These are phyloP conservation scores for Pythium sp. DNA, from an alignment of 352 stramenopile species.

Conservation along the genomic window DNA sequence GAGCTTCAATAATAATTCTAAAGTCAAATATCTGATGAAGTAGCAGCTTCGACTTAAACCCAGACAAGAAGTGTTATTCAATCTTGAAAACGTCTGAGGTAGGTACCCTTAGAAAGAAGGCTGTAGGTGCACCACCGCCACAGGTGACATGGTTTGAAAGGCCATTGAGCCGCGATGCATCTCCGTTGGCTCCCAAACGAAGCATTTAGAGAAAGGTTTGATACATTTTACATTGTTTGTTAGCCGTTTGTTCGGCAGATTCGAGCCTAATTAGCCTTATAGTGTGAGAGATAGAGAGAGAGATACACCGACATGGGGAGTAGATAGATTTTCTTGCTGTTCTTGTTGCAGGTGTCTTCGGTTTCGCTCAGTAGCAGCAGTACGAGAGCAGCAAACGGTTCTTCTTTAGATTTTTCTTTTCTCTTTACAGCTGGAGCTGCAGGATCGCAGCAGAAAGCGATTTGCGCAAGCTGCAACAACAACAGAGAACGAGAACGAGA, in stretches of 20 bases:
- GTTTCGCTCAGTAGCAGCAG: background rate
- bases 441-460: background rate
- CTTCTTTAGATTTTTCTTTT: background rate
- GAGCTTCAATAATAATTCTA: background rate
- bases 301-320: too few relatives aligned
- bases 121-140: background rate
- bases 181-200: background rate
- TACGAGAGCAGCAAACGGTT: background rate
- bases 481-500: background rate
- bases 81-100: too few relatives aligned
- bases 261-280: background rate
- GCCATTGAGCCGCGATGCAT: background rate
- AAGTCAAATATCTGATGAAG: background rate
- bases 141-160: background rate
- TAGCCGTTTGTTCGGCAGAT: background rate
- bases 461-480: slow-evolving; percentile 6
- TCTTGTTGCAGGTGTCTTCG: background rate
- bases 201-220: background rate
- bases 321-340: background rate
- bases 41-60: background rate
- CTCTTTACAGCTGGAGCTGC: slow-evolving; percentile 3
- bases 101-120: too few relatives aligned
- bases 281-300: background rate
- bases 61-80: too few relatives aligned
- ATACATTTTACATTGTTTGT: background rate